Conservation (phyloP, 495 filamentous ascomycete species). For the Talaromyces borbonicus region DNA sequence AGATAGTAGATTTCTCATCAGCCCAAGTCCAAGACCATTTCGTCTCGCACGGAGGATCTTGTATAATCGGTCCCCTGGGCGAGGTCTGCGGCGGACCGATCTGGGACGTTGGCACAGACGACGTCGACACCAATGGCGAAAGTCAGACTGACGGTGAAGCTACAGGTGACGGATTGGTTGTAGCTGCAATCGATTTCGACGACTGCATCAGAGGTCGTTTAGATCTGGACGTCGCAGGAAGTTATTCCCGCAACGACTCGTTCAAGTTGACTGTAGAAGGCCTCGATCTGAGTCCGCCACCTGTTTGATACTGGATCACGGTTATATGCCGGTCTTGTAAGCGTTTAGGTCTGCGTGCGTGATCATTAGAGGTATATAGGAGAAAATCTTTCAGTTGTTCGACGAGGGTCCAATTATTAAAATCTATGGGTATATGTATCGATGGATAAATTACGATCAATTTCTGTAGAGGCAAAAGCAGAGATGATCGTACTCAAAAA, state of each 20-base stretch:
- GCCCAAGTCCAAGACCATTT: conserved; percentile 25
- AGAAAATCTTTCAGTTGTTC: no score
- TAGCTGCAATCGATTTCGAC: conserved; percentile 48
- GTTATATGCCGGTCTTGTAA: no score
- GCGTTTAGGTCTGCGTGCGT: no score
- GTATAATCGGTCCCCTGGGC: conserved; percentile 71
- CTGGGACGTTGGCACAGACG: conserved; percentile 61
- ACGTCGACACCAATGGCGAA: conserved; percentile 22
- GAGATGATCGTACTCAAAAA: conserved; percentile 48
- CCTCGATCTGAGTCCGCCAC: conserved; percentile 63
- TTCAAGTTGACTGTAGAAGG: conserved; percentile 73
- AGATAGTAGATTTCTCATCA: no score
- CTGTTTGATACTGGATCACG: conserved; percentile 27
- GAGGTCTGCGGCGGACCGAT: conserved; percentile 69
- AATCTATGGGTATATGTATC: conserved; percentile 23
- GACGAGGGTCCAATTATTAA: background rate
- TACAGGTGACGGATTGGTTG: conserved; percentile 26
- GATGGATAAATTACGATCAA: conserved; percentile 44
- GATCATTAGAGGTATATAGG: no score
- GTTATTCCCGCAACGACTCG: conserved; percentile 72
- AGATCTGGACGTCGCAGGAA: conserved; percentile 64
- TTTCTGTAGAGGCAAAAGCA: conserved; percentile 25
- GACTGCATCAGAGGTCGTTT: conserved; percentile 53
- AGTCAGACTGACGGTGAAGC: background rate
- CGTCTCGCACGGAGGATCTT: conserved; percentile 65